These are phyloP conservation scores for Metroxylon sagu DNA, from an alignment of 176 grass and related monocot species.

Conservation along the genomic window DNA sequence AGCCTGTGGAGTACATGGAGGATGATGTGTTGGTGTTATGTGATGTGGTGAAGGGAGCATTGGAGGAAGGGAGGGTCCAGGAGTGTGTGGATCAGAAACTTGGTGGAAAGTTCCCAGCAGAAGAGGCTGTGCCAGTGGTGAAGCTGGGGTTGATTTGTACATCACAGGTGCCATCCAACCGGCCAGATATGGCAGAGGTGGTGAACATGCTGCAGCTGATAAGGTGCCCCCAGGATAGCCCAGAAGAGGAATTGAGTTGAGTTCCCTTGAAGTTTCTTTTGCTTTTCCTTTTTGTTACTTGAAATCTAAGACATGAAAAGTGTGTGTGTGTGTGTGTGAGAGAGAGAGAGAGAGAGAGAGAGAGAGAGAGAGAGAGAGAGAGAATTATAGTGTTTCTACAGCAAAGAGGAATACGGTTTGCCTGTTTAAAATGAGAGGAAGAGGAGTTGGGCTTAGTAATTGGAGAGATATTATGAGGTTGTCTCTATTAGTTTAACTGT, in stretches of 20 bases:
- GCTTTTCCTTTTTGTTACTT: slow-evolving; percentile 15
- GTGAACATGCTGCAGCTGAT: slow-evolving; percentile 81
- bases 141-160: slow-evolving; percentile 84
- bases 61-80: slow-evolving; percentile 71
- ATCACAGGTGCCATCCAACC: slow-evolving; percentile 84
- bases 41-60: slow-evolving; percentile 56
- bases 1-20: slow-evolving; percentile 87
- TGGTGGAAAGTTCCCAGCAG: slow-evolving; percentile 52
- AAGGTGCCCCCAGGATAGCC: slow-evolving; percentile 48
- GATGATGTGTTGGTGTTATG: slow-evolving; percentile 85
- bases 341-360: background rate
- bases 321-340: too few species aligned
- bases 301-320: slow-evolving; percentile 1
- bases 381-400: background rate
- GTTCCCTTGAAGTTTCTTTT: background rate
- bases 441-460: background rate
- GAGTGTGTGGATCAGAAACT: slow-evolving; percentile 57
- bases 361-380: background rate
- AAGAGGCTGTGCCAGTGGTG: slow-evolving; percentile 68
- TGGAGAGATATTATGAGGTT: background rate
- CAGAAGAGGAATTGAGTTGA: slow-evolving; percentile 48
- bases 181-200: slow-evolving; percentile 74
- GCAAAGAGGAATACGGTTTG: slow-evolving; percentile 19
- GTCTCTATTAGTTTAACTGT: background rate
- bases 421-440: background rate